Base-by-base conservation (phyloP, 352 stramenopile species). In the Globisporangium abappressorium region DNA sequence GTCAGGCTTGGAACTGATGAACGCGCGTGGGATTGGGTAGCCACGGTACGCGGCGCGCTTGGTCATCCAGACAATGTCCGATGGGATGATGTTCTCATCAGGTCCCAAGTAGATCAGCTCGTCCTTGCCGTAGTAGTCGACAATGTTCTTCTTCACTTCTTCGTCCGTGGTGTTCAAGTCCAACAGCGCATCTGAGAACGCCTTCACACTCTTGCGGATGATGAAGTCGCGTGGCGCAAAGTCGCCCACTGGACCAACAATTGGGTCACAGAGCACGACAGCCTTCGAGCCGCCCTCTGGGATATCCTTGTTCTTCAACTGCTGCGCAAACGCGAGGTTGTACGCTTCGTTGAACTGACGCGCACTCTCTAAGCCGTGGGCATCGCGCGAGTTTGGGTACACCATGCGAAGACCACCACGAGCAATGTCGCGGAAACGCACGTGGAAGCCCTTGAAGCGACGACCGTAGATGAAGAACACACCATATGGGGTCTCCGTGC, bases 141-240 rank as follows among this genome's bases (percentile, higher is more conserved):
- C 77, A 43, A 87, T 84, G 71, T 89, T 92, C 28, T 68, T 59
- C 75, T 92, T 93, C 15, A 91, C 82, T 8, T 80, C 79, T 26
- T 88, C 77, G 62, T 92, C 80, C 41, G 75, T 88, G 2, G 85
- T 91, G 79, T 93, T 93, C 51, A 94, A 55, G 70, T 94, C 86
- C 47, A 95, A 67, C 18, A 95, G 68, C 8, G 84, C 84, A 56
- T 94, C 87, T 36, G 92, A 97, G 77, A 99, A 99, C 18, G 95
- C 97, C 82, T 99, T 99, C 60, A 99, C 96, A 56, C 87, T 95
- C 87, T 99, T 99, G 67, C 96, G 89, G 70, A 99, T 94, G 66
- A 94, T 94, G 58, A 92, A 96, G 65, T 96, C 86, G 26, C 87
- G 85, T 26, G 86, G 82, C 9, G 86, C 86, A 61, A 96, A 74